A percentile compares a stretch with the other conserved stretches of the same genome.
These are phyloP conservation scores for Sporothrix globosa DNA, from an alignment of 2,329 filamentous ascomycete species.

Conservation along the genomic window DNA sequence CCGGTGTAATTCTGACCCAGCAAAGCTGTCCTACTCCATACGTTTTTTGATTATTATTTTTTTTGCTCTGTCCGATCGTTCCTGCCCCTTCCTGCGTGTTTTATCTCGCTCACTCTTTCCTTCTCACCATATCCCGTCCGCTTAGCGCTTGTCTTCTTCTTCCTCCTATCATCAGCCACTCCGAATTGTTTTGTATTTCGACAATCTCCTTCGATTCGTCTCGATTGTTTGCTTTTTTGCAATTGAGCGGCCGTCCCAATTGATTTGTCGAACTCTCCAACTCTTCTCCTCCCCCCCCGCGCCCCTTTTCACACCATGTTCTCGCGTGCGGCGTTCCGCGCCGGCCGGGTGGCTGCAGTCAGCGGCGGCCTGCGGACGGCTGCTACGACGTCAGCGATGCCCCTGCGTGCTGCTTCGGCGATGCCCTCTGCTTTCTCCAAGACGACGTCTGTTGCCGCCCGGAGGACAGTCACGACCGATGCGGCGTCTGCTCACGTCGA, in stretches of 20 bases:
- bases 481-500: slow-evolving; percentile 89
- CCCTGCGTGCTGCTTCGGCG: slow-evolving; percentile 29
- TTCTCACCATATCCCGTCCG: slow-evolving; percentile 6
- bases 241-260: slow-evolving; percentile 17
- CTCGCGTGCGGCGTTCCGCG: slow-evolving; percentile 69
- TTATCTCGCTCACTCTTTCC: slow-evolving; percentile 21
- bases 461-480: slow-evolving; percentile 88
- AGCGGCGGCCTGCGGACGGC: slow-evolving; percentile 29
- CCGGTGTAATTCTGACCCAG: slow-evolving; percentile 24
- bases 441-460: slow-evolving; percentile 48
- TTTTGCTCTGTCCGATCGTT: slow-evolving; percentile 23
- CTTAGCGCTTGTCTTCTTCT: slow-evolving; percentile 26
- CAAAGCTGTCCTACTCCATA: neutral
- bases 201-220: slow-evolving; percentile 7
- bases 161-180: slow-evolving; percentile 2
- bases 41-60: slow-evolving; percentile 26
- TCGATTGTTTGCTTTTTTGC: slow-evolving; percentile 22
- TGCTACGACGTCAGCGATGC: slow-evolving; percentile 41
- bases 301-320: slow-evolving; percentile 58
- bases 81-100: slow-evolving; percentile 20
- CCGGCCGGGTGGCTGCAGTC: slow-evolving; percentile 48
- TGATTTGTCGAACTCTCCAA: neutral
- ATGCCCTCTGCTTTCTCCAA: slow-evolving; percentile 22
- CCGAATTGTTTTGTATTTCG: neutral
- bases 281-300: neutral